phyloP scores from a whole-genome alignment of 2,329 filamentous ascomycete genomes.

The Blastomyces gilchristii region DNA sequence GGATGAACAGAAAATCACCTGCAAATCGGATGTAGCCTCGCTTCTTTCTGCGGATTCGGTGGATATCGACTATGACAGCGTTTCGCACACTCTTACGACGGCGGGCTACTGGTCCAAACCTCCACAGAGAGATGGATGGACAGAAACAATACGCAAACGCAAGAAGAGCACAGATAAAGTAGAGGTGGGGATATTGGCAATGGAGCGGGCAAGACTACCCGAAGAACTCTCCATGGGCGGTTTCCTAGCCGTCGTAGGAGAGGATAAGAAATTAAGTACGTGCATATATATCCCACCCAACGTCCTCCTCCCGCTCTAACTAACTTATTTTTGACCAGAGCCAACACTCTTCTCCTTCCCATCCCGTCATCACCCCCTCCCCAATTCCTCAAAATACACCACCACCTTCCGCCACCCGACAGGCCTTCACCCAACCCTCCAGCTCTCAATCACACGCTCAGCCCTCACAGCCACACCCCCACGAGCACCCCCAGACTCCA shows the following conservation, averaged over 20 bases:
- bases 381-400: conserved; percentile 45
- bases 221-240: conserved; percentile 73
- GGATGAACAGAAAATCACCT: conserved; percentile 34
- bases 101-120: conserved; percentile 51
- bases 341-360: conserved; percentile 75
- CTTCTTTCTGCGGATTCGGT: conserved; percentile 51
- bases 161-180: conserved; percentile 42
- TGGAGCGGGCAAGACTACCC: conserved; percentile 48
- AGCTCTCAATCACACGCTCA: conserved; percentile 50
- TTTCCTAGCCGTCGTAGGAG: conserved; percentile 65
- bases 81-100: conserved; percentile 54
- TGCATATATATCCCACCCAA: conserved; percentile 6
- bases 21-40: conserved; percentile 39
- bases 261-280: conserved; percentile 56
- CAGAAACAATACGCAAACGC: conserved; percentile 32
- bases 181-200: conserved; percentile 70
- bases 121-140: conserved; percentile 34
- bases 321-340: conserved; percentile 33
- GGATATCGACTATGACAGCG: conserved; percentile 67
- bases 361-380: conserved; percentile 59
- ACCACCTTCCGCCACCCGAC: conserved; percentile 58
- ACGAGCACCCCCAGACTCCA: conserved; percentile 35
- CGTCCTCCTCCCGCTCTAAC: conserved; percentile 11
- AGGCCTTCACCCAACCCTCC: conserved; percentile 73
- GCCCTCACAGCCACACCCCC: conserved; percentile 40